Evolutionary conservation across 345 rosid species (phyloP).

Genomic region (Moringa oleifera): DNA sequence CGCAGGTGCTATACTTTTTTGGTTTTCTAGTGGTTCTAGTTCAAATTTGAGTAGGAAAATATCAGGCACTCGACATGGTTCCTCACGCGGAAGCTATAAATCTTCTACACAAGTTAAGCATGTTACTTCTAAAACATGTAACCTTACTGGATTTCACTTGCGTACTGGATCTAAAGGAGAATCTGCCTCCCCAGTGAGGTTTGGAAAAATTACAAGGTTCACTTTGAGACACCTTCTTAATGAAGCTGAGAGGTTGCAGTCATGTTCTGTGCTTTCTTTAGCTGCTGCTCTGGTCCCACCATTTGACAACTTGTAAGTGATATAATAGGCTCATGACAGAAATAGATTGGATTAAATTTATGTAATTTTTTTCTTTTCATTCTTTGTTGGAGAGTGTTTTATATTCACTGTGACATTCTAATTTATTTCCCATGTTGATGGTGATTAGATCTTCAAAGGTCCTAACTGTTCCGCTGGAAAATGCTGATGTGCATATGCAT

Average conservation of each 20-base stretch:
- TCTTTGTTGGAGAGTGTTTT: background rate
- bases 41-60: conserved; percentile 40
- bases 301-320: conserved; percentile 51
- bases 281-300: conserved; percentile 66
- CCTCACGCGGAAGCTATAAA: conserved; percentile 26
- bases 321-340: conserved; percentile 5
- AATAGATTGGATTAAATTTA: background rate
- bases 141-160: conserved; percentile 30
- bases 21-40: conserved; percentile 41
- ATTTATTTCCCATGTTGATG: conserved; percentile 2
- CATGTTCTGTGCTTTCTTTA: conserved; percentile 52
- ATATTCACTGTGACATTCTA: background rate
- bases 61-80: conserved; percentile 27
- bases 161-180: conserved; percentile 23
- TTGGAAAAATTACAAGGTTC: conserved; percentile 41
- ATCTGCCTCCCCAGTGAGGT: conserved; percentile 24
- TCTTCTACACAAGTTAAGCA: conserved; percentile 30
- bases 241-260: conserved; percentile 57
- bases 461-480: conserved; percentile 35
- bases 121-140: conserved; percentile 20
- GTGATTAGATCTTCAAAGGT: conserved; percentile 47
- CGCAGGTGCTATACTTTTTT: conserved; percentile 49
- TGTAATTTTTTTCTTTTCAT: background rate
- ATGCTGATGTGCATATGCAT: conserved; percentile 29
- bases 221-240: conserved; percentile 38